Base-by-base conservation (phyloP, 176 grass and related monocot species). In the Phragmites australis region DNA sequence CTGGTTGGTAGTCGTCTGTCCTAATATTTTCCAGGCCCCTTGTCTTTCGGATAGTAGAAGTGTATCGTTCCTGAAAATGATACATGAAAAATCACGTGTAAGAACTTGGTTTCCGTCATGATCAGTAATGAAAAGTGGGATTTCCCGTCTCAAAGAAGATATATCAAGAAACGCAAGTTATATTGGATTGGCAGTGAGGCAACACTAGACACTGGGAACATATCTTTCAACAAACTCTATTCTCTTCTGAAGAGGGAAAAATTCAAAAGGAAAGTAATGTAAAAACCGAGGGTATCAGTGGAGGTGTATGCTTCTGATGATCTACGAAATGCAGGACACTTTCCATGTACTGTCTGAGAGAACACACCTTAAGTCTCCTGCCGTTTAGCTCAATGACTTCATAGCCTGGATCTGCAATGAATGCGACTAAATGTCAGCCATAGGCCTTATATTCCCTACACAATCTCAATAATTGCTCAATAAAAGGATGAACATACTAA, bases 1-100 rank as follows among this genome's bases (percentile, higher is more conserved):
- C 85, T 1, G 82, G 83, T 63, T 76, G 77, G 32, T 91, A 88
- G 81, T 97, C 88, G 59, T 87, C 86, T 1, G 64, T 55, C 45
- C 66, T 83, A 34, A 85, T 9, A 26, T 80, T 87, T 77, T 63
- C 27, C 16, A 84, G 52, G 22, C 8, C 47, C 55, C 50, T 84
- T 32, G 45, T 55, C 29, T 85, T 92, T 59, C 22, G 10, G n/a
- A 41, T 19, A 12, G 64, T 72, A 57, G 65, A 56, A 22, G 5
- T 18, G 9, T 72, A 21, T 18, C 8, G 71, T 85, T 89, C 88
- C 93, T 97, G 88, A 70, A 60, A 87, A 81, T 42, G 34, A 27
- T 34, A 62, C 42, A 85, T 45, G 6, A 23, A 64, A 9, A 29
- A 69, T 57, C 46, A 70, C 3, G 9, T 67, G 9, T 53, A 79